phyloP scores from a whole-genome alignment of 2,329 filamentous ascomycete species.

The Sarocladium brachiariae region DNA sequence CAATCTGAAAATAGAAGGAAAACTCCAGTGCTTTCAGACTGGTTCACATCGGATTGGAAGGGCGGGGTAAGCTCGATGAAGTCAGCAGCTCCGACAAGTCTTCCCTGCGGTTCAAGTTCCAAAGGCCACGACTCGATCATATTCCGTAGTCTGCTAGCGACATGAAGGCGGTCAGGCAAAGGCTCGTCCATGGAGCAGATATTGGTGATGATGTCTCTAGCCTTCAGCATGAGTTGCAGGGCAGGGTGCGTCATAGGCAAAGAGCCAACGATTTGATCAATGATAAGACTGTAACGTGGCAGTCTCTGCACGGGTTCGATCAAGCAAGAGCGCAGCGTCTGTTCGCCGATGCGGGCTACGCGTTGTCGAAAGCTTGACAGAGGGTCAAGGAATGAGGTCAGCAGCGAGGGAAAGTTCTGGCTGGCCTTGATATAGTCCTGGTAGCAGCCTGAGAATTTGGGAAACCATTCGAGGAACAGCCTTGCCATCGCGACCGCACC shows the following conservation, averaged over 20 bases:
- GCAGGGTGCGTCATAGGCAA: slow-evolving; percentile 83
- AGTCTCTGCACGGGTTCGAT: slow-evolving; percentile 95
- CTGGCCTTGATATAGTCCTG: slow-evolving; percentile 89
- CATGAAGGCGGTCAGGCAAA: slow-evolving; percentile 62
- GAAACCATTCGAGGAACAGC: slow-evolving; percentile 84
- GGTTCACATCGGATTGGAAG: slow-evolving; percentile 42
- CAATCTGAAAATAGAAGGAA: slow-evolving; percentile 81
- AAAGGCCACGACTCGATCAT: slow-evolving; percentile 73
- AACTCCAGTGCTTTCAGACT: slow-evolving; percentile 54
- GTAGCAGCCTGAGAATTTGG: slow-evolving; percentile 84
- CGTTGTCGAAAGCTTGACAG: slow-evolving; percentile 77
- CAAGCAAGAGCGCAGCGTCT: slow-evolving; percentile 80
- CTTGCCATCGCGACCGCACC: slow-evolving; percentile 74
- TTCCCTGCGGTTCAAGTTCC: slow-evolving; percentile 64
- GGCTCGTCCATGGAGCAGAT: slow-evolving; percentile 88
- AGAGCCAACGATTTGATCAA: slow-evolving; percentile 87
- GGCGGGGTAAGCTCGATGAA: slow-evolving; percentile 71
- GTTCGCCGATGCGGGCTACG: slow-evolving; percentile 79
- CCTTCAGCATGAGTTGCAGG: slow-evolving; percentile 74
- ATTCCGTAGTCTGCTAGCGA: slow-evolving; percentile 66
- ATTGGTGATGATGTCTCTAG: slow-evolving; percentile 87
- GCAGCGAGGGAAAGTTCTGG: slow-evolving; percentile 73
- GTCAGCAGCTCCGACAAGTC: slow-evolving; percentile 75
- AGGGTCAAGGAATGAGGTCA: slow-evolving; percentile 72
- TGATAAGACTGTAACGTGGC: slow-evolving; percentile 90